phyloP scores from a whole-genome alignment of 2,329 filamentous ascomycete genomes.

The Hymenoscyphus infarciens region DNA sequence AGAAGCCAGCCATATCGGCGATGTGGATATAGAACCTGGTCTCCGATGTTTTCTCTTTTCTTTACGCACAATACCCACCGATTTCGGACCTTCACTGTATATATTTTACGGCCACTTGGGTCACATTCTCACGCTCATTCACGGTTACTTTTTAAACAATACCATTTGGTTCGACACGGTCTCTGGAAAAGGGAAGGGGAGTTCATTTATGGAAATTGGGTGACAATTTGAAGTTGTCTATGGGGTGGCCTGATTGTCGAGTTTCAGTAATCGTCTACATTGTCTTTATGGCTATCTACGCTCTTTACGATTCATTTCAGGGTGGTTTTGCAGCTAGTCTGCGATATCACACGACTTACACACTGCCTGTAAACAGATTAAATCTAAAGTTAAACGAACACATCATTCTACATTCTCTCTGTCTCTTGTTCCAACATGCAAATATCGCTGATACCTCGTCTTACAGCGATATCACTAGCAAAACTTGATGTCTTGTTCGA shows the following conservation, averaged over 20 bases:
- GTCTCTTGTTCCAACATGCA: neutral
- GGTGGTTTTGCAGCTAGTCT: conserved; percentile 9
- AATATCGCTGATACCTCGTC: neutral
- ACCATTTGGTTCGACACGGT: conserved; percentile 17
- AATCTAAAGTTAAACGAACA: neutral
- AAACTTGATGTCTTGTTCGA: neutral
- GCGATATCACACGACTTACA: neutral
- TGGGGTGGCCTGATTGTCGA: neutral
- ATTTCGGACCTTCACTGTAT: conserved; percentile 23
- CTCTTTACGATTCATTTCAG: conserved; percentile 16
- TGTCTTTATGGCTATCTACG: conserved; percentile 20
- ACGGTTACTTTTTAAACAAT: conserved; percentile 15
- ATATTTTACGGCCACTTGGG: conserved; percentile 26
- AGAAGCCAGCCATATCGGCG: conserved; percentile 22
- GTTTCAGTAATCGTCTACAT: conserved; percentile 13
- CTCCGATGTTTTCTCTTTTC: conserved; percentile 12
- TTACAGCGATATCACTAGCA: neutral
- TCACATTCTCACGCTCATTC: conserved; percentile 29
- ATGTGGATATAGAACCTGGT: conserved; percentile 35
- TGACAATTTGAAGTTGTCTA: conserved; percentile 1
- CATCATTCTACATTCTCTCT: neutral
- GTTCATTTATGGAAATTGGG: conserved; percentile 16
- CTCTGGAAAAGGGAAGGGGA: conserved; percentile 22
- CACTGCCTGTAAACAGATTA: neutral
- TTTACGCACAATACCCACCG: conserved; percentile 11